These are phyloP conservation scores for Cryphonectria naterciae DNA, from an alignment of 2,329 filamentous ascomycete species.

Conservation along the genomic window DNA sequence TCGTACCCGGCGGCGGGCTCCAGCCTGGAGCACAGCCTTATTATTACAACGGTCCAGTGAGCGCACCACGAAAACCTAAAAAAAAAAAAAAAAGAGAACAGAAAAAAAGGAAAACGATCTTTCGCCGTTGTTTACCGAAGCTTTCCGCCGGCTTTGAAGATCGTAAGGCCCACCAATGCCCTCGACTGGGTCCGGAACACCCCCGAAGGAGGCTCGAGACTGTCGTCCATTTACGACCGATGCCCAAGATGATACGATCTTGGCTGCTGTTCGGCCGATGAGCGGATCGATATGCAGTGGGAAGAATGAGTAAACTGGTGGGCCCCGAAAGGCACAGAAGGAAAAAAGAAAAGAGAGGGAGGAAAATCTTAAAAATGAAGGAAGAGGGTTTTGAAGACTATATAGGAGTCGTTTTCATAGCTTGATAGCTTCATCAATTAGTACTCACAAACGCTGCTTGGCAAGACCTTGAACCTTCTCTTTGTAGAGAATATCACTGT, in stretches of 20 bases:
- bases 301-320: neutral
- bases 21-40: neutral
- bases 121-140: slow-evolving; percentile 6
- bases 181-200: neutral
- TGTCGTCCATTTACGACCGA: neutral
- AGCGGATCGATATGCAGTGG: neutral
- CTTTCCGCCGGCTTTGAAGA: neutral
- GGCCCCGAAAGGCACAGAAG: neutral
- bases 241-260: neutral
- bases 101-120: neutral
- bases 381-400: neutral
- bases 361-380: neutral
- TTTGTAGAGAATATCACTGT: neutral
- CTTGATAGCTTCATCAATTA: no score
- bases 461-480: neutral
- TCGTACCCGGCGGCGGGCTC: neutral
- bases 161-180: neutral
- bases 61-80: neutral
- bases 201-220: neutral
- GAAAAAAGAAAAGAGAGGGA: neutral
- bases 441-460: no score
- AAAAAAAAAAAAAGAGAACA: neutral
- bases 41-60: neutral
- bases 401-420: neutral
- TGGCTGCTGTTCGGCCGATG: neutral